Conservation (phyloP, 768 basidiomycete species). For the Trametes sanguinea region DNA sequence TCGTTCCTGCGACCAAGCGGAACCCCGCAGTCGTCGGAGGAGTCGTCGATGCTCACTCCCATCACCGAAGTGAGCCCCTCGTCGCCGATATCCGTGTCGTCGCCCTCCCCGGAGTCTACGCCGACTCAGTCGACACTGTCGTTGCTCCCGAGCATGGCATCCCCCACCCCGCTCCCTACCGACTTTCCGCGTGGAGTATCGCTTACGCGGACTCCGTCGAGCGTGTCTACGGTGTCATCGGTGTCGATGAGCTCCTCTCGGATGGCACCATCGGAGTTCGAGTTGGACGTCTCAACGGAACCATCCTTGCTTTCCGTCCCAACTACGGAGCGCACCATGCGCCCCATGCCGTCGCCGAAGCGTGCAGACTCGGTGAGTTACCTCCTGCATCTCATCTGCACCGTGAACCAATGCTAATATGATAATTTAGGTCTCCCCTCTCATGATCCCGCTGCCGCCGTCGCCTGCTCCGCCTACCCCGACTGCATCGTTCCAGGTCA, state of each 20-base stretch:
- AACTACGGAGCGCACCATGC: conserved; percentile 25
- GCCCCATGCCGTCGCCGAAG: conserved; percentile 20
- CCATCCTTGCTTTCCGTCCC: conserved; percentile 59
- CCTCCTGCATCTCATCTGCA: background rate
- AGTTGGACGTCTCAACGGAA: conserved; percentile 49
- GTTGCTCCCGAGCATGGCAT: conserved; percentile 38
- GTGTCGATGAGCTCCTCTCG: conserved; percentile 34
- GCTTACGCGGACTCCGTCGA: conserved; percentile 32
- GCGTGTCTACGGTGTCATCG: conserved; percentile 34
- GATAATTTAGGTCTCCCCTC: conserved; percentile 32
- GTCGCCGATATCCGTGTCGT: conserved; percentile 29
- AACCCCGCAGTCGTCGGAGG: conserved; percentile 27
- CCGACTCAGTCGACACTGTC: conserved; percentile 32
- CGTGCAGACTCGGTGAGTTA: conserved; percentile 32
- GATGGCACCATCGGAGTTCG: conserved; percentile 26
- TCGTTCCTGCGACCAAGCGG: conserved; percentile 69
- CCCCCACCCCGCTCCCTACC: conserved; percentile 26
- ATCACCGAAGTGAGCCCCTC: conserved; percentile 35
- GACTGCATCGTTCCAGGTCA: conserved; percentile 48
- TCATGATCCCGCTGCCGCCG: conserved; percentile 35
- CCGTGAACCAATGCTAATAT: conserved; percentile 1
- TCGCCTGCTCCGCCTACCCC: conserved; percentile 38
- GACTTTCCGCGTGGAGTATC: conserved; percentile 20
- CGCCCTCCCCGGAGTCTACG: conserved; percentile 35
- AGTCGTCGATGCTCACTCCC: conserved; percentile 33